Conservation (phyloP, 2,329 filamentous ascomycete species). For the Raffaelea arxii region DNA sequence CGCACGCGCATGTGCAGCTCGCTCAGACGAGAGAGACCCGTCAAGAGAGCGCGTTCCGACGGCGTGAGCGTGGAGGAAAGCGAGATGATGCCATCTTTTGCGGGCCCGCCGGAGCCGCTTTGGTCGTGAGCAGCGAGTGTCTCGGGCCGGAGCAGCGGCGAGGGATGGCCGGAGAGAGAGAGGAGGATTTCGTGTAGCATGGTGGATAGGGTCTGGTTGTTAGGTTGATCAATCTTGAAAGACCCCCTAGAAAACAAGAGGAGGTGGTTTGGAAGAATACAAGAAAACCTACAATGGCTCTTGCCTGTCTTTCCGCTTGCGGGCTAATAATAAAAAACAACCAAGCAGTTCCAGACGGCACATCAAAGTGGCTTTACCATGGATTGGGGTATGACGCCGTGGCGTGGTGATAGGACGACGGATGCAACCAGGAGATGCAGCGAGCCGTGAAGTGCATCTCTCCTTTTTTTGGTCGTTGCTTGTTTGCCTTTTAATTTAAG, state of each 20-base stretch:
- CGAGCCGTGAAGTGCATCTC: no score
- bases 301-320: constrained; percentile 7
- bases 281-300: background rate
- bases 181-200: constrained; percentile 99
- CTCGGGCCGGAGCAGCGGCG: constrained; percentile 63
- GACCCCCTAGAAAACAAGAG: constrained; percentile 1
- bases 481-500: no score
- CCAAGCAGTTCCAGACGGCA: constrained; percentile 14
- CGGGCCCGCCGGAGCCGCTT: constrained; percentile 25
- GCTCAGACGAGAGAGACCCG: constrained; percentile 67
- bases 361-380: no score
- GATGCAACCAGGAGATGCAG: no score
- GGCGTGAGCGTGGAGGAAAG: constrained; percentile 52
- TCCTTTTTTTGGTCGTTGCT: no score
- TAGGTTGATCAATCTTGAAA: background rate
- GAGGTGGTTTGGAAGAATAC: no score
- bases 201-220: constrained; percentile 10
- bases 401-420: no score
- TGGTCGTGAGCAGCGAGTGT: constrained; percentile 17
- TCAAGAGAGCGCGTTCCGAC: constrained; percentile 73
- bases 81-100: background rate
- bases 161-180: constrained; percentile 88
- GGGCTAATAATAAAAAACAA: constrained; percentile 12
- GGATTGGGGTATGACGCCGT: no score
- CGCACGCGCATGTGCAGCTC: constrained; percentile 67